Conservation (phyloP, 306 rosid species). For the Vigna trinervia region DNA sequence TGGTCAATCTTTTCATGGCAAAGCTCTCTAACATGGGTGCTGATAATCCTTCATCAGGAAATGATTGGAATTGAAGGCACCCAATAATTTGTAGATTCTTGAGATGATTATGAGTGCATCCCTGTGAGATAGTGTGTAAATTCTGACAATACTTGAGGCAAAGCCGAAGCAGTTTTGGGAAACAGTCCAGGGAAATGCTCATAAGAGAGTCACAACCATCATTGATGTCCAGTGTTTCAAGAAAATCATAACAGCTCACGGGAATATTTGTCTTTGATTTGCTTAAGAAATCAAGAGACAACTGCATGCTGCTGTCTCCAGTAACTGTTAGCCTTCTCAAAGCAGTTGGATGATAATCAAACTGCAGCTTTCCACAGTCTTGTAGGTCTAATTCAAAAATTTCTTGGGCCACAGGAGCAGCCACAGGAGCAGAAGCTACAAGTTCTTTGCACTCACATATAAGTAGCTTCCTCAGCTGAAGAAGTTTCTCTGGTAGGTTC, state of each 20-base stretch:
- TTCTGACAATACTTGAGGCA: no score
- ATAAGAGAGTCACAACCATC: neutral
- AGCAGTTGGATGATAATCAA: neutral
- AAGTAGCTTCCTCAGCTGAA: rapidly evolving
- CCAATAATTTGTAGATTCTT: neutral
- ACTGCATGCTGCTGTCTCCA: neutral
- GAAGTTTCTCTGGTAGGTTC: neutral
- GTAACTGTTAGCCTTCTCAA: neutral
- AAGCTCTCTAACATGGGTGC: neutral
- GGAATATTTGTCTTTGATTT: neutral
- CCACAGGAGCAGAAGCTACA: neutral
- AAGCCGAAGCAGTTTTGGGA: neutral
- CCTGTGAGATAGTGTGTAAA: neutral
- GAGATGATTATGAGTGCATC: neutral
- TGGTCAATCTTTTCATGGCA: neutral
- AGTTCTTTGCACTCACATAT: neutral
- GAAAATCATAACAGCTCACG: neutral
- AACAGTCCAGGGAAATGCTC: neutral
- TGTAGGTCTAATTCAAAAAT: neutral
- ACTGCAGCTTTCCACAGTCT: neutral
- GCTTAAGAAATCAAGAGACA: no score
- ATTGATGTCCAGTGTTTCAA: neutral
- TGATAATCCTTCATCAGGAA: neutral
- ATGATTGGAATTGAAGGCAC: neutral
- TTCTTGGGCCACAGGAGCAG: neutral